Evolutionary conservation across 257 asterid genomes (phyloP), one percentile per base, ranked within the genome.

Genomic region (Apocynum venetum): DNA sequence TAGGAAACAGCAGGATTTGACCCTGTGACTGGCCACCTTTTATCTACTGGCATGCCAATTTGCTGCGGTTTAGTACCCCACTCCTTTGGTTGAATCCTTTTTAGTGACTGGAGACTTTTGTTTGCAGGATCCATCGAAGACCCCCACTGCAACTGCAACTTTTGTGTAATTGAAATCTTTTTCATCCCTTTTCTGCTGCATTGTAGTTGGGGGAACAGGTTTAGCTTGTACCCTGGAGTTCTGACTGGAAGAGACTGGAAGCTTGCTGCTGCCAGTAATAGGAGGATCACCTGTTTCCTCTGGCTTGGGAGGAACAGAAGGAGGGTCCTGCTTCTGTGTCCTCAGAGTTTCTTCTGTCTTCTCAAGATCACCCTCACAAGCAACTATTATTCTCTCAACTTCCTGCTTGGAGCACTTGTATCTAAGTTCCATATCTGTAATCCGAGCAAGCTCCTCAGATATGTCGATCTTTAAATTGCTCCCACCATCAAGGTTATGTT

Each of bases 391-490:
- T 83, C 97, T 88, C 86, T 95, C 93, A 55, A 93, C 97, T 75
- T 95, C 99, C 87, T 93, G 99, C 85, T 85, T 91, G 68, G 97
- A 90, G 72, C 95, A 90, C 87, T 90, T 89, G 67, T 86, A 86
- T 75, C 86, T 87, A 77, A 76, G 79, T 73, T 89, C 99, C 93
- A 93, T 84, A 72, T 91, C 92, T 44, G 93, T 76, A 41, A 91
- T 85, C 6, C 88, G 88, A 20, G 91, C 89, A 82, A 95, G 89
- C 90, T 95, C 99, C 79, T 95, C 97, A 36, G 97, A 90, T 83
- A 95, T 86, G 82, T 93, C 97, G 6, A 95, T 90, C 87, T 96
- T 96, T 83, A 91, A 86, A 82, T 84, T 91, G 72, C 88, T 90
- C 71, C 91, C 97, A 78, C 85, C 78, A 67, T 86, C 93, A 69